phyloP scores from a whole-genome alignment of 768 basidiomycete species.

The Steccherinum ochraceum region DNA sequence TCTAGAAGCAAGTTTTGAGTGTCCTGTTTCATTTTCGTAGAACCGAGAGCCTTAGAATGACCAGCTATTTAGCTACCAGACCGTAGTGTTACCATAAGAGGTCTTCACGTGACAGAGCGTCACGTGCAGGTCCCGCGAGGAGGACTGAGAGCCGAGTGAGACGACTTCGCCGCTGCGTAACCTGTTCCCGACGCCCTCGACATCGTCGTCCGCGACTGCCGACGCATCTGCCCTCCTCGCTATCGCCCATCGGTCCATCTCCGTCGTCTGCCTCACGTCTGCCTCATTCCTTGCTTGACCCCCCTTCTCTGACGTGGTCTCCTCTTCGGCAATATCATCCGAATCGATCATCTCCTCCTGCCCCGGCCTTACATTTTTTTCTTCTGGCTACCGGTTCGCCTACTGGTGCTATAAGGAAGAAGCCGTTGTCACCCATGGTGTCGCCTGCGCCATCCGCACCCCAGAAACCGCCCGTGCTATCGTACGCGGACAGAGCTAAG shows the following conservation, averaged over 20 bases:
- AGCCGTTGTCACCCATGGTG: conserved; percentile 18
- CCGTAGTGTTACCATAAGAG: no score
- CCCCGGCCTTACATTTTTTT: not conserved
- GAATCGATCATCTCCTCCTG: conserved; percentile 1
- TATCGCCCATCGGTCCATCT: not conserved
- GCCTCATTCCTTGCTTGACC: not conserved
- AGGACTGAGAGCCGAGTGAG: not conserved
- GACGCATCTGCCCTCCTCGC: not conserved
- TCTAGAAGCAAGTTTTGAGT: not conserved
- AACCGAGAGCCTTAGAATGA: no score
- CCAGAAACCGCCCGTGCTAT: conserved; percentile 36
- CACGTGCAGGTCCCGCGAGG: not conserved
- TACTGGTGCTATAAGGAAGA: not conserved
- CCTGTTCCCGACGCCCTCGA: not conserved
- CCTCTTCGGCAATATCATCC: not conserved
- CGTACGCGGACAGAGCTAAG: conserved; percentile 40
- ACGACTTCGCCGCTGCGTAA: not conserved
- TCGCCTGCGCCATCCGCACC: conserved; percentile 21
- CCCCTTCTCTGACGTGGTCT: not conserved
- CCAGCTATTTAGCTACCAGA: no score
- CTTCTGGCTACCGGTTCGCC: conserved; percentile 1
- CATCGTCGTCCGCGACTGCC: not conserved
- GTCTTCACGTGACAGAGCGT: not conserved
- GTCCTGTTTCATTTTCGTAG: not conserved
- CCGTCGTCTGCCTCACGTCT: not conserved